Percentiles rank a stretch among this genome's conserved stretches.
These are phyloP conservation scores for Claviceps humidiphila DNA, from an alignment of 2,329 filamentous ascomycete genomes.

Conservation along the genomic window DNA sequence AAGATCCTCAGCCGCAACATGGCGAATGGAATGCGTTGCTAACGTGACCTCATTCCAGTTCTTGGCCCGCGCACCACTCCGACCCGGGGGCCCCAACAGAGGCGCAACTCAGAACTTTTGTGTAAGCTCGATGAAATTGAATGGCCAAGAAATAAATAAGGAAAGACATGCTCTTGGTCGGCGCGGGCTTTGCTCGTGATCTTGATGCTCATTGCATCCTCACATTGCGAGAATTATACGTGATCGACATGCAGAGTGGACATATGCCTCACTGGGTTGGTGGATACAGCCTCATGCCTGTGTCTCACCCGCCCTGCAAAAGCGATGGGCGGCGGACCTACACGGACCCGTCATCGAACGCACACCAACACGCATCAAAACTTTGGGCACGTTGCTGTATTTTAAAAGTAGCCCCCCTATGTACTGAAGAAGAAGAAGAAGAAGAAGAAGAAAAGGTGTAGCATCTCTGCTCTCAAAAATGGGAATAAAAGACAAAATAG, in stretches of 20 bases:
- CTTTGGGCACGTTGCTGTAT: conserved; percentile 7
- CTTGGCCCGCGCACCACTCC: conserved; percentile 7
- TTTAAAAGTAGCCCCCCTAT: conserved; percentile 17
- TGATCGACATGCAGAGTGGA: no score
- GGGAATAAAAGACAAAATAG: conserved; percentile 3
- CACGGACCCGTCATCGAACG: not conserved
- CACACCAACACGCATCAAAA: not conserved
- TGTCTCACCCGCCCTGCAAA: not conserved
- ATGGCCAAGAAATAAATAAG: not conserved
- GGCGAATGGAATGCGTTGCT: conserved; percentile 26
- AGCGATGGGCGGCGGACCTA: not conserved
- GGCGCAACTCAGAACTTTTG: not conserved
- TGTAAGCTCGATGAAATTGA: not conserved
- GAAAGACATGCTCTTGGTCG: no score
- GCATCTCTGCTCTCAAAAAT: conserved; percentile 19
- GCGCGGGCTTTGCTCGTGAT: no score
- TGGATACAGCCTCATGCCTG: not conserved
- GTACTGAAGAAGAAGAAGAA: conserved; percentile 11
- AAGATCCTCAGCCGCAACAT: conserved; percentile 10
- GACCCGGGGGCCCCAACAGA: not conserved
- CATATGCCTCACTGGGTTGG: not conserved
- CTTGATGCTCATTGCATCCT: no score
- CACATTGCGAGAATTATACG: no score
- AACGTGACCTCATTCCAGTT: conserved; percentile 23
- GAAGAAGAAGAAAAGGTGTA: conserved; percentile 8